Evolutionary conservation across 208 protist genomes (phyloP).

Genomic region (Trypanosoma congolense): DNA sequence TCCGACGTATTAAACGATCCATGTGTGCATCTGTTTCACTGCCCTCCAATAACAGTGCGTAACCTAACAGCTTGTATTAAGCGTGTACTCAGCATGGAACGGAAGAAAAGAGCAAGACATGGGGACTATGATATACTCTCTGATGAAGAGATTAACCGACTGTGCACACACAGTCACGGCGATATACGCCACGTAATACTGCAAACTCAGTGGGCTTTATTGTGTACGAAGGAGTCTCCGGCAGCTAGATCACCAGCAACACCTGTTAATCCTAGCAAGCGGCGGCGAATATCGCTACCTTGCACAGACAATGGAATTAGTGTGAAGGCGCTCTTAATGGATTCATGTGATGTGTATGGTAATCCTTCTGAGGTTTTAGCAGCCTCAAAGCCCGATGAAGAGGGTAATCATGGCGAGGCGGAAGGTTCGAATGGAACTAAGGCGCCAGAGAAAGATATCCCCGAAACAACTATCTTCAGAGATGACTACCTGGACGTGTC

Average conservation of each 20-base stretch:
- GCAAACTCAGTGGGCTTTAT: constrained; percentile 58
- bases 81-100: constrained; percentile 31
- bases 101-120: constrained; percentile 1
- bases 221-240: constrained; percentile 1
- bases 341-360: no score
- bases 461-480: constrained; percentile 24
- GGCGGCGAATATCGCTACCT: background rate
- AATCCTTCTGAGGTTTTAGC: no score
- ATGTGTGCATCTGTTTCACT: constrained; percentile 59
- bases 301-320: no score
- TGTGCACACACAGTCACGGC: constrained; percentile 53
- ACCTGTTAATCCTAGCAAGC: background rate
- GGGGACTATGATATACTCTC: constrained; percentile 7
- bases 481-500: constrained; percentile 76
- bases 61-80: constrained; percentile 55
- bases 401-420: background rate
- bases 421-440: background rate
- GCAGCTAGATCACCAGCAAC: background rate
- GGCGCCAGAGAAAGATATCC: background rate
- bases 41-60: constrained; percentile 63
- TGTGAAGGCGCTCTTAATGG: no score
- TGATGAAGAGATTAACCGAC: constrained; percentile 29
- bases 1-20: constrained; percentile 37
- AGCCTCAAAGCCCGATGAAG: no score
- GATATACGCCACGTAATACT: constrained; percentile 81